These are phyloP conservation scores for Zelopaecilomyces penicillatus DNA, from an alignment of 2,329 filamentous ascomycete species.

Conservation along the genomic window DNA sequence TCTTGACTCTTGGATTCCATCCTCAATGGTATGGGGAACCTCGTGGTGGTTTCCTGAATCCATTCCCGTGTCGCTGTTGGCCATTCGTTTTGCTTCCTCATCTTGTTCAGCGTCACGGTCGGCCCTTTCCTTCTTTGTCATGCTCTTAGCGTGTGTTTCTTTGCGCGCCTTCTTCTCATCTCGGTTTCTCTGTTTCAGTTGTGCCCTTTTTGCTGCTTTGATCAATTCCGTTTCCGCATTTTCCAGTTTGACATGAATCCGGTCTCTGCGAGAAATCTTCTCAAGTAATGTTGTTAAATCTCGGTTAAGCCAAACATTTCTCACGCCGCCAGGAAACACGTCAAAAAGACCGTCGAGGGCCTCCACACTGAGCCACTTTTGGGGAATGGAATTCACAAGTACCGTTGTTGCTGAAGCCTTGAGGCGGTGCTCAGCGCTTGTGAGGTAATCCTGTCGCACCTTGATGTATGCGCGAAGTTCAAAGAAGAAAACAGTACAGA, in stretches of 20 bases:
- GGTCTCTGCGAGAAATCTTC: conserved; percentile 70
- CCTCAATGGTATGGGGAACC: conserved; percentile 43
- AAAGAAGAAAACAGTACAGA: conserved; percentile 78
- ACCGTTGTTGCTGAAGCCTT: conserved; percentile 93
- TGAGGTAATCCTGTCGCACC: conserved; percentile 87
- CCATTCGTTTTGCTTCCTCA: conserved; percentile 40
- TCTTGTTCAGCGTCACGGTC: conserved; percentile 41
- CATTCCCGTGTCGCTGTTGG: conserved; percentile 39
- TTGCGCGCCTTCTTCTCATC: conserved; percentile 58
- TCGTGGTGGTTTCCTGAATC: conserved; percentile 45
- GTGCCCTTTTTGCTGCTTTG: conserved; percentile 66
- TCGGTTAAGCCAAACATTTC: conserved; percentile 94
- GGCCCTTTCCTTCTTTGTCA: conserved; percentile 42
- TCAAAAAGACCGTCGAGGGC: conserved; percentile 81
- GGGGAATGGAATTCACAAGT: conserved; percentile 80
- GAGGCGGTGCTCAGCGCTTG: conserved; percentile 87
- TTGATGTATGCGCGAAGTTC: conserved; percentile 86
- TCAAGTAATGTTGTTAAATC: conserved; percentile 76
- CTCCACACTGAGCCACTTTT: conserved; percentile 81
- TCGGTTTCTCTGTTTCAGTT: conserved; percentile 58
- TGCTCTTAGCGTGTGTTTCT: conserved; percentile 36
- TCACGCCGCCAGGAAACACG: conserved; percentile 89
- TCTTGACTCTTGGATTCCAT: conserved; percentile 33
- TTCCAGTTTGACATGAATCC: conserved; percentile 66
- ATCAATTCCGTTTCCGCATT: conserved; percentile 78